phyloP scores from a whole-genome alignment of 495 filamentous ascomycete genomes.

The Niebla homalea region DNA sequence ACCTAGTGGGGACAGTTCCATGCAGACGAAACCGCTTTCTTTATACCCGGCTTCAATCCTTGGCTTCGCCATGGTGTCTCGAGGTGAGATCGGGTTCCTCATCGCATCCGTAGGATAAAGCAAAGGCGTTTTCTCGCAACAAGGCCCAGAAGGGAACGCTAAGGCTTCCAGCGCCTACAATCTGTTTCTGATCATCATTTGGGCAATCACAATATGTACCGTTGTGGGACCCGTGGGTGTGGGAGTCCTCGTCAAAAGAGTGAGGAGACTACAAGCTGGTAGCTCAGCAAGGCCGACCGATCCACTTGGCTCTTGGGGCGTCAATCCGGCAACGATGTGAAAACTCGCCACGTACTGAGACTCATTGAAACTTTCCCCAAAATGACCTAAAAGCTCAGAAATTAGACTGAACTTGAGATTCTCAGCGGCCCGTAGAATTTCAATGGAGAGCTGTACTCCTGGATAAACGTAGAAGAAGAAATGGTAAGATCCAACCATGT shows the following conservation, averaged over 20 bases:
- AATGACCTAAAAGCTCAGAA: too few species aligned
- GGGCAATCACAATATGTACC: slow-evolving; percentile 67
- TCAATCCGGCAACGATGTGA: too few species aligned
- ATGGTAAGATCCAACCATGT: too few species aligned
- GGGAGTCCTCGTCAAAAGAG: slow-evolving; percentile 43
- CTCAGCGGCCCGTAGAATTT: too few species aligned
- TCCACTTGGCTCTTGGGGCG: too few species aligned
- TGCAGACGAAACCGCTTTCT: neutral
- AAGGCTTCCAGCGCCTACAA: slow-evolving; percentile 15
- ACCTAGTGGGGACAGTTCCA: neutral
- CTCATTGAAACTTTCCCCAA: too few species aligned
- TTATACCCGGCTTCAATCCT: slow-evolving; percentile 39
- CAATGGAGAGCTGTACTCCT: too few species aligned
- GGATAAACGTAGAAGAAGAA: too few species aligned
- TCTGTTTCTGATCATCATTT: slow-evolving; percentile 53
- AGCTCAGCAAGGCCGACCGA: too few species aligned
- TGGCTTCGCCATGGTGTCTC: slow-evolving; percentile 53
- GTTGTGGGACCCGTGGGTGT: slow-evolving; percentile 57
- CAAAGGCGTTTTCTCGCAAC: slow-evolving; percentile 36
- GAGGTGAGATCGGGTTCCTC: slow-evolving; percentile 69
- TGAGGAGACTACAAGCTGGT: slow-evolving; percentile 25
- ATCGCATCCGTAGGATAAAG: slow-evolving; percentile 57
- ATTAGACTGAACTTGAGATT: too few species aligned
- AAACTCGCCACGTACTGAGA: too few species aligned
- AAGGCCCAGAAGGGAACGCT: neutral